A percentile compares a stretch with the other conserved stretches of the same genome.
These are phyloP conservation scores for Adansonia grandidieri DNA, from an alignment of 441 rosid genomes.

Conservation along the genomic window DNA sequence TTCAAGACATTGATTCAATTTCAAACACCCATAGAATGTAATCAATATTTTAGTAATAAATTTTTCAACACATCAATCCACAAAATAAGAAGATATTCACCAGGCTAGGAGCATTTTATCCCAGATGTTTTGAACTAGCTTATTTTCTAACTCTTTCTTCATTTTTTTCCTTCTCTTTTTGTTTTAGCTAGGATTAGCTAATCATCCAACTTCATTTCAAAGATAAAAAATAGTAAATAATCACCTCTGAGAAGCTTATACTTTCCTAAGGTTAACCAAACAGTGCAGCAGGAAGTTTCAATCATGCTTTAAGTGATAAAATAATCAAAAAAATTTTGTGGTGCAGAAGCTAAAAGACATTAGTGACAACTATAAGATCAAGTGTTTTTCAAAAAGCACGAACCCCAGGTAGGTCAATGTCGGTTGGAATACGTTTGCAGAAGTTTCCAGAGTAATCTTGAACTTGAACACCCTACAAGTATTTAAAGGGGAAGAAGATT, in stretches of 20 bases:
- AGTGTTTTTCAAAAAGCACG: constrained; percentile 32
- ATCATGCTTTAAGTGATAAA: constrained; percentile 18
- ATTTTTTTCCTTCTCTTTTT: not conserved
- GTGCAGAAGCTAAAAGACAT: not conserved
- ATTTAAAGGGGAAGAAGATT: constrained; percentile 10
- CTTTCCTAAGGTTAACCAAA: constrained; percentile 9
- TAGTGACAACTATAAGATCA: not conserved
- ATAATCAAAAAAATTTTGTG: not conserved
- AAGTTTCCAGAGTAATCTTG: constrained; percentile 95
- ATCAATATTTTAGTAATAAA: constrained; percentile 2
- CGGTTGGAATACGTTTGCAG: constrained; percentile 96
- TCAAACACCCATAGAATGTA: not conserved
- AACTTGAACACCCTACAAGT: constrained; percentile 93
- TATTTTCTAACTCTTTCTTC: not conserved
- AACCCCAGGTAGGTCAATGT: constrained; percentile 83
- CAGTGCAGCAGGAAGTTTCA: not conserved
- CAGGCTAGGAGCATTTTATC: not conserved
- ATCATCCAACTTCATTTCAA: not conserved
- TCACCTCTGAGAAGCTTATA: constrained; percentile 7
- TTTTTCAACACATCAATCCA: constrained; percentile 5
- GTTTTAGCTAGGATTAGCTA: not conserved
- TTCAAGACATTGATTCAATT: not conserved
- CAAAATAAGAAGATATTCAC: not conserved
- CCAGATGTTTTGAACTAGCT: constrained; percentile 1
- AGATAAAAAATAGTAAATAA: not conserved